A percentile compares a stretch with the other conserved stretches of the same genome.
These are phyloP conservation scores for Russula sp. DNA, from an alignment of 768 basidiomycete species.

Conservation along the genomic window DNA sequence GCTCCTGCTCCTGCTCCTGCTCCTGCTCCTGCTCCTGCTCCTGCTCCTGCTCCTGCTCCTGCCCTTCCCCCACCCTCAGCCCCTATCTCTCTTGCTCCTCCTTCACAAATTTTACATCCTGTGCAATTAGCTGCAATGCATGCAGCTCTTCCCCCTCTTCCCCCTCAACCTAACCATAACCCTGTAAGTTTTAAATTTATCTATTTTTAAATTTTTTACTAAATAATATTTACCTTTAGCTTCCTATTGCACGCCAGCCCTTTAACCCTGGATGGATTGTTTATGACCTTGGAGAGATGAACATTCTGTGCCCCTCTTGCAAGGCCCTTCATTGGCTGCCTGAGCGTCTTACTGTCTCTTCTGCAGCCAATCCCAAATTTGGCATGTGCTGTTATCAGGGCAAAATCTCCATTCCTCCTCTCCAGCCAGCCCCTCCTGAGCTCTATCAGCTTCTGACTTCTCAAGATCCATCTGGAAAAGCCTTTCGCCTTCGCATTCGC, in stretches of 20 bases:
- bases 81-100: too few relatives aligned
- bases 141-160: background rate
- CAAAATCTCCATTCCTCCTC: background rate
- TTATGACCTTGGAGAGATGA: background rate
- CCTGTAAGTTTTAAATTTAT: too few relatives aligned
- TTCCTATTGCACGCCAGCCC: background rate
- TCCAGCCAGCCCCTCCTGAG: background rate
- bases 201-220: background rate
- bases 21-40: too few relatives aligned
- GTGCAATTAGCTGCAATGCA: too few relatives aligned
- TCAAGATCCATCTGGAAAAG: slow-evolving; percentile 32
- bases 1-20: too few relatives aligned
- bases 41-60: too few relatives aligned
- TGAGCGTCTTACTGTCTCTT: background rate
- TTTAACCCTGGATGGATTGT: background rate
- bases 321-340: background rate
- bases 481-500: slow-evolving; percentile 35
- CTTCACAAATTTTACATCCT: too few relatives aligned
- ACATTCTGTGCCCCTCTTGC: background rate
- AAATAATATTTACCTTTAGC: too few relatives aligned
- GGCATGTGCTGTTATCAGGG: background rate
- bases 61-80: too few relatives aligned
- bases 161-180: too few relatives aligned
- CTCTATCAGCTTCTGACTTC: rapidly evolving
- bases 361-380: background rate